These are phyloP conservation scores for Neurospora sp. DNA, from an alignment of 495 filamentous ascomycete species.

Conservation along the genomic window DNA sequence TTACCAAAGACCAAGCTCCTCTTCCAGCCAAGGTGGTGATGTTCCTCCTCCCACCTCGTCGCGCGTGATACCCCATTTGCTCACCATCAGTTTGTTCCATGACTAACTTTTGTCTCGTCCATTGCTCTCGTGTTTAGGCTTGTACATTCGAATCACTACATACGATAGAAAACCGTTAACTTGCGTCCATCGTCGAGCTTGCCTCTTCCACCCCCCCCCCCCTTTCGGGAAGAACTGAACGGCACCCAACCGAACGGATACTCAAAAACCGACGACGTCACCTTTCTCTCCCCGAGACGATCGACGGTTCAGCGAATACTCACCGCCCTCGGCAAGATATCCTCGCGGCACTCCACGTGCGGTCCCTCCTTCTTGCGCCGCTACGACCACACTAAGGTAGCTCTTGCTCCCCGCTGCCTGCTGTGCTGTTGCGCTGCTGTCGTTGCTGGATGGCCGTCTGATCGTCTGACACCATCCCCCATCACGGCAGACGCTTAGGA, in stretches of 20 bases:
- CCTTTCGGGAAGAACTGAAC: background rate
- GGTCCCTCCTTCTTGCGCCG: background rate
- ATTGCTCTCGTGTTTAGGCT: background rate
- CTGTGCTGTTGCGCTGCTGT: background rate
- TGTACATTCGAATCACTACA: background rate
- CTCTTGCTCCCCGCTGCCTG: background rate
- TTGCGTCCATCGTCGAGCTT: background rate
- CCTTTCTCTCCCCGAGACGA: background rate
- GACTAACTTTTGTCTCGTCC: background rate
- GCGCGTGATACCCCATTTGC: background rate
- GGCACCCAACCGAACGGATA: background rate
- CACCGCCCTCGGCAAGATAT: background rate
- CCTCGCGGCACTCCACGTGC: background rate
- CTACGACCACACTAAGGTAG: background rate
- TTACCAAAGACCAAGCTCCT: background rate
- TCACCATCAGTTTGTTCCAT: background rate
- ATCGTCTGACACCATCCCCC: slow-evolving; percentile 4
- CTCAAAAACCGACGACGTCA: background rate
- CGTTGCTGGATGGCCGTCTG: slow-evolving; percentile 21
- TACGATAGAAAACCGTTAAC: background rate
- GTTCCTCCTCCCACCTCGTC: background rate
- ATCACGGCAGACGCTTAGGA: slow-evolving; percentile 13
- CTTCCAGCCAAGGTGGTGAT: background rate
- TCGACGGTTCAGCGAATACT: background rate
- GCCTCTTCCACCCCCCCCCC: background rate